Evolutionary conservation across 495 filamentous ascomycete species (phyloP).

Genomic region (Neurospora sp.): DNA sequence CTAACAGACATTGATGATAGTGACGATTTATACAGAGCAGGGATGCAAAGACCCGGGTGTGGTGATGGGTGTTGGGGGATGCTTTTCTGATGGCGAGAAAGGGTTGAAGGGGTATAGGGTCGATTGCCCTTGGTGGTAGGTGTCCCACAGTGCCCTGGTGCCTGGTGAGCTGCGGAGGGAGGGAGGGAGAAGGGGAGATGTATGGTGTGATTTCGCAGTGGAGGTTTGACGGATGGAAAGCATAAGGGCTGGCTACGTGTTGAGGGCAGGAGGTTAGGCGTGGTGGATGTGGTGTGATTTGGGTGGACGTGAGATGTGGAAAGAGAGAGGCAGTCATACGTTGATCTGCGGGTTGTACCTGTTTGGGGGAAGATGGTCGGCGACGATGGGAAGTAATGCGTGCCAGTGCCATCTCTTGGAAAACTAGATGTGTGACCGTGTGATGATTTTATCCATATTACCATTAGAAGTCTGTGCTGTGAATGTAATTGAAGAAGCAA

Average conservation of each 20-base stretch:
- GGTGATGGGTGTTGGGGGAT: not conserved
- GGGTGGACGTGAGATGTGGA: not conserved
- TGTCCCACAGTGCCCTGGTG: not conserved
- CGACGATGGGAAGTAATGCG: fast-evolving
- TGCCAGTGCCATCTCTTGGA: not conserved
- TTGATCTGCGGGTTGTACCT: not conserved
- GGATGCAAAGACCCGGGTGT: not conserved
- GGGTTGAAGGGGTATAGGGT: not conserved
- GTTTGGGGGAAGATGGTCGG: not conserved
- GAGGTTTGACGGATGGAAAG: not conserved
- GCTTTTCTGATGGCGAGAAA: not conserved
- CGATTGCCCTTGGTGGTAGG: not conserved
- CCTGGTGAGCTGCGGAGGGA: not conserved
- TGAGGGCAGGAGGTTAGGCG: not conserved
- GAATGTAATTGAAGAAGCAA: not conserved
- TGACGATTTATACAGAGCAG: not conserved
- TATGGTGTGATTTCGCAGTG: not conserved
- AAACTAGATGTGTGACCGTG: not conserved
- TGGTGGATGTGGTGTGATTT: not conserved
- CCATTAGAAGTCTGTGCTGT: not conserved
- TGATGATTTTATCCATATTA: not conserved
- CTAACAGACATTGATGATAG: not conserved
- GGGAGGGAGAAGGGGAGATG: not conserved
- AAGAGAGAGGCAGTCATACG: not conserved
- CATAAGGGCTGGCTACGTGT: not conserved